Conservation (phyloP, 192 early-diverging fungal species). For the Backusella australiensis region DNA sequence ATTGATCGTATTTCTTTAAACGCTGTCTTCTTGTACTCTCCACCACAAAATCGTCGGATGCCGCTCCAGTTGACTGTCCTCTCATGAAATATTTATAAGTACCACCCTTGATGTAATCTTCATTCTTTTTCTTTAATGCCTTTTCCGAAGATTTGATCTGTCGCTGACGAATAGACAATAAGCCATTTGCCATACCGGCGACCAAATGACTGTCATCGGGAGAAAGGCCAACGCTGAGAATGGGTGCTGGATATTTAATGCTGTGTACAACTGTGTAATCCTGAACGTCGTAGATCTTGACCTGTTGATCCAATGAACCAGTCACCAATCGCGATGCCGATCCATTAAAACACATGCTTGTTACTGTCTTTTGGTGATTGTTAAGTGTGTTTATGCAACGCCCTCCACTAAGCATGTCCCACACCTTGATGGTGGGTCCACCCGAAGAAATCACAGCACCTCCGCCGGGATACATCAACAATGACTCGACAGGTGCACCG, state of each 20-base stretch:
- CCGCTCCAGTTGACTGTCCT: slow-evolving; percentile 51
- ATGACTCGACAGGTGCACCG: slow-evolving; percentile 84
- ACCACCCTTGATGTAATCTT: slow-evolving; percentile 48
- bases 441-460: slow-evolving; percentile 76
- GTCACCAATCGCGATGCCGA: slow-evolving; percentile 73
- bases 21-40: slow-evolving; percentile 62
- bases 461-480: slow-evolving; percentile 83
- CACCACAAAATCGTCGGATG: slow-evolving; percentile 71
- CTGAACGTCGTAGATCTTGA: slow-evolving; percentile 90
- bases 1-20: slow-evolving; percentile 78
- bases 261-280: slow-evolving; percentile 87
- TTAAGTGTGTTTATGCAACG: slow-evolving; percentile 69
- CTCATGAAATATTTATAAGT: slow-evolving; percentile 74
- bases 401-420: slow-evolving; percentile 85
- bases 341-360: slow-evolving; percentile 82
- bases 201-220: slow-evolving; percentile 87
- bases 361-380: slow-evolving; percentile 97
- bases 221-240: slow-evolving; percentile 88
- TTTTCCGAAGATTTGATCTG: slow-evolving; percentile 75
- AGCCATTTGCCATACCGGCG: slow-evolving; percentile 89
- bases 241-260: slow-evolving; percentile 86
- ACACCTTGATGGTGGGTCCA: slow-evolving; percentile 81
- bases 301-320: slow-evolving; percentile 92
- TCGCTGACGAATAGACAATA: slow-evolving; percentile 84
- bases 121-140: slow-evolving; percentile 41